Conservation (phyloP, 441 rosid species). For the Pelargonium cotyledonis region DNA sequence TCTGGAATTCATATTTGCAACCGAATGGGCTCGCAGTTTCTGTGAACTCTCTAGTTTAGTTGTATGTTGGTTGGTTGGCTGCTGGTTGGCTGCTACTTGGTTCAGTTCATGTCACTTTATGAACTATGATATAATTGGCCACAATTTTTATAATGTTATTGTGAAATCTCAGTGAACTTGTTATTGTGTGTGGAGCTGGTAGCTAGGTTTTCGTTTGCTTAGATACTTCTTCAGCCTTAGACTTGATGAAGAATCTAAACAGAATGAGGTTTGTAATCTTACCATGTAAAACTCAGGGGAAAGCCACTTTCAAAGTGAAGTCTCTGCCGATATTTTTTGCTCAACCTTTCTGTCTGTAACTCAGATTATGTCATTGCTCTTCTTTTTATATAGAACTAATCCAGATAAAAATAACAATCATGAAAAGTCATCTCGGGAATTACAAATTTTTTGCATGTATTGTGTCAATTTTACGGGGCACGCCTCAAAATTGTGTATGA, state of each 20-base stretch:
- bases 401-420: neutral
- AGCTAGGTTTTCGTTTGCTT: neutral
- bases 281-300: neutral
- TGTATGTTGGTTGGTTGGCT: neutral
- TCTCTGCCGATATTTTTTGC: constrained; percentile 3
- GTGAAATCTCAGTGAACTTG: neutral
- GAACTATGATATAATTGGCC: neutral
- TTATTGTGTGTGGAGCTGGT: neutral
- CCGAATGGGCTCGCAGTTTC: neutral
- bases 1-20: neutral
- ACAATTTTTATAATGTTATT: neutral
- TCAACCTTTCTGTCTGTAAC: neutral
- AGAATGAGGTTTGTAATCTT: neutral
- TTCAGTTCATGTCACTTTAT: neutral
- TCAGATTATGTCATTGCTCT: neutral
- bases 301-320: neutral
- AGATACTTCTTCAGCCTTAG: neutral
- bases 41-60: neutral
- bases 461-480: neutral
- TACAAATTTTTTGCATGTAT: neutral
- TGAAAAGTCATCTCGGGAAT: neutral
- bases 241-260: neutral
- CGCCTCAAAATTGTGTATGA: neutral
- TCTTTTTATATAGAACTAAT: neutral
- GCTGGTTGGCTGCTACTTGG: no score